Evolutionary conservation across 1,139 yeast genomes (phyloP).

Genomic region (Taphrina confusa): DNA sequence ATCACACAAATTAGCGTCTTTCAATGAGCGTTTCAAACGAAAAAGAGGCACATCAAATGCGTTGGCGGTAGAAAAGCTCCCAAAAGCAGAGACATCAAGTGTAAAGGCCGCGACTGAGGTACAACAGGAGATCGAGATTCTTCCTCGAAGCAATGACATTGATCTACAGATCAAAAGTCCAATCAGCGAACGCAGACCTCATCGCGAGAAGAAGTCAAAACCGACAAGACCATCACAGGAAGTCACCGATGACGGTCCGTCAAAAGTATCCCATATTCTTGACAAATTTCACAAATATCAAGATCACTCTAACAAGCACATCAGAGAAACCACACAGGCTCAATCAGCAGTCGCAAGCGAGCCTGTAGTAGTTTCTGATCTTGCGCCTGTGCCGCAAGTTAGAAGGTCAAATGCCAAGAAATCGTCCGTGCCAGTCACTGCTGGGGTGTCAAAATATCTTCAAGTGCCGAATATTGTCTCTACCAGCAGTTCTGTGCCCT

Average conservation of each 20-base stretch:
- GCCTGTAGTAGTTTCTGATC: slow-evolving; percentile 47
- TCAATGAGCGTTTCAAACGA: slow-evolving; percentile 16
- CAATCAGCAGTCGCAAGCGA: slow-evolving; percentile 39
- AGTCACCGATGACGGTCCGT: neutral
- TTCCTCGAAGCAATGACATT: neutral
- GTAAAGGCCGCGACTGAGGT: neutral
- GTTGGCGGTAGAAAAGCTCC: neutral
- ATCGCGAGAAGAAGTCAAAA: slow-evolving; percentile 19
- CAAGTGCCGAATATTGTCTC: slow-evolving; percentile 61
- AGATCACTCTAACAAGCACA: neutral
- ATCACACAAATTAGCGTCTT: slow-evolving; percentile 1
- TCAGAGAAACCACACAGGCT: slow-evolving; percentile 38
- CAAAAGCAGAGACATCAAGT: neutral
- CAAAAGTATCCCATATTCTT: slow-evolving; percentile 13
- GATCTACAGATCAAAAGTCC: neutral
- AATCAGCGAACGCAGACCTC: slow-evolving; percentile 1
- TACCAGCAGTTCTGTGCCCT: slow-evolving; percentile 43
- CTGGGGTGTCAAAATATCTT: slow-evolving; percentile 58
- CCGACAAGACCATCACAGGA: neutral
- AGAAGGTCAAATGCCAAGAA: slow-evolving; percentile 54
- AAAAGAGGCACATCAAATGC: too few relatives aligned
- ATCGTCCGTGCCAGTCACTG: slow-evolving; percentile 27
- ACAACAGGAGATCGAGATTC: neutral
- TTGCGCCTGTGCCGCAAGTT: slow-evolving; percentile 85
- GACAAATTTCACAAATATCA: slow-evolving; percentile 17